Evolutionary conservation across 768 basidiomycete genomes (phyloP), one percentile per base, ranked within the genome.

Genomic region (Russula sp.): DNA sequence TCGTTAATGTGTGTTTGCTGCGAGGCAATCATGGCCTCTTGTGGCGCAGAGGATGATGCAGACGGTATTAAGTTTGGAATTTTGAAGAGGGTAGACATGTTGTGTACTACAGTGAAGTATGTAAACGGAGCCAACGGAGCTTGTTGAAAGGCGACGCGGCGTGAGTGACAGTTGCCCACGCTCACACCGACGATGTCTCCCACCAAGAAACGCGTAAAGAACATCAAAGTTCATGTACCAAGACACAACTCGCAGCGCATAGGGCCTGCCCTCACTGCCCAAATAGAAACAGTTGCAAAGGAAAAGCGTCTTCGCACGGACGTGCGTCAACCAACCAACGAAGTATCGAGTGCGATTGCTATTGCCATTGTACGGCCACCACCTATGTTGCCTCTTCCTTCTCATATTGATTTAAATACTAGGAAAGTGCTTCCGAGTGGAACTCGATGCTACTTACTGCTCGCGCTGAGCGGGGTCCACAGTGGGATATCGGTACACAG

Each of bases 401-500:
- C 13, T 40, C 10, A 18, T 5, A 30, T 26, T 51, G 10, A 60
- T 46, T 30, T 42, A 11, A n/a, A 34, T 48, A n/a, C 40, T 56
- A 83, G 82, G 90, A 92, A 73, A 85, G 84, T 70, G 89, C 91
- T 11, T 90, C 89, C 11, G 88, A 91, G 68, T 92, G 91, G 91
- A 93, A 93, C 69, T 92, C 90, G 0, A 69, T 91, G 59, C 78
- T 93, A 52, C 81, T 84, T 64, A 87, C 86, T 30, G 91, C 91
- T 3, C 83, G 91, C 42, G 91, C 90, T 9, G 85, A 88, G 63
- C 79, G 91, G 64, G 91, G 91, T 0, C 91, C 91, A 4, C 90
- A 92, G 70, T 93, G 90, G 90, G 91, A 93, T 72, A 79, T 92
- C 44, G 89, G 89, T 20, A 91, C 91, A 16, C 90, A 93, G 73